Evolutionary conservation across 1,284 basidiomycete species (phyloP).

Genomic region (Irpex lacteus): DNA sequence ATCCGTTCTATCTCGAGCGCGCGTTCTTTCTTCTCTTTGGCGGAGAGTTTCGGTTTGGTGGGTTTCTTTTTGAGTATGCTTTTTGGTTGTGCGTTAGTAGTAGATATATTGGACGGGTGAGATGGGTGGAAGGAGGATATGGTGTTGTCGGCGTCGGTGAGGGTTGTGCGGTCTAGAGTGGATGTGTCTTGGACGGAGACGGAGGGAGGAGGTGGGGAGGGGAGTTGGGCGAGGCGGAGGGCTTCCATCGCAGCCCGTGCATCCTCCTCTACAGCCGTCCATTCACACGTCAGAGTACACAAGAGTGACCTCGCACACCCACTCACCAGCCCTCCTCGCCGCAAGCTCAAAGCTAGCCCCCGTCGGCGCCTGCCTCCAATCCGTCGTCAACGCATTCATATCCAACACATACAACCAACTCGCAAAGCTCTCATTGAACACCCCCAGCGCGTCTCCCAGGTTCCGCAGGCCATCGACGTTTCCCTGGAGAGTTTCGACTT

Average conservation of each 20-base stretch:
- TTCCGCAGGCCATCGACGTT: slow-evolving; percentile 73
- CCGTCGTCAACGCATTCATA: slow-evolving; percentile 91
- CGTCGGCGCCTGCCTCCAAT: slow-evolving; percentile 83
- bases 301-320: not conserved
- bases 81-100: too few relatives aligned
- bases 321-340: slow-evolving; percentile 43
- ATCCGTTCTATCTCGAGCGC: slow-evolving; percentile 72
- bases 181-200: slow-evolving; percentile 28
- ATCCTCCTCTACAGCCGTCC: slow-evolving; percentile 31
- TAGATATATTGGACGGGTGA: not conserved
- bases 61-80: slow-evolving; percentile 53
- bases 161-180: slow-evolving; percentile 34
- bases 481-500: slow-evolving; percentile 75
- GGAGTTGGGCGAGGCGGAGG: slow-evolving; percentile 23
- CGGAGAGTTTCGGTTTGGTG: slow-evolving; percentile 66
- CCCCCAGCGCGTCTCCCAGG: slow-evolving; percentile 74
- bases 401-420: slow-evolving; percentile 90
- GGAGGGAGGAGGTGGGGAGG: slow-evolving; percentile 14
- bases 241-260: slow-evolving; percentile 28
- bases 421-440: slow-evolving; percentile 92
- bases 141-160: too few relatives aligned
- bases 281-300: too few relatives aligned
- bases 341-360: slow-evolving; percentile 61
- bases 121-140: too few relatives aligned
- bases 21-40: slow-evolving; percentile 83